phyloP scores from a whole-genome alignment of 2,329 filamentous ascomycete species.

The Paraphaeosphaeria sporulosa region DNA sequence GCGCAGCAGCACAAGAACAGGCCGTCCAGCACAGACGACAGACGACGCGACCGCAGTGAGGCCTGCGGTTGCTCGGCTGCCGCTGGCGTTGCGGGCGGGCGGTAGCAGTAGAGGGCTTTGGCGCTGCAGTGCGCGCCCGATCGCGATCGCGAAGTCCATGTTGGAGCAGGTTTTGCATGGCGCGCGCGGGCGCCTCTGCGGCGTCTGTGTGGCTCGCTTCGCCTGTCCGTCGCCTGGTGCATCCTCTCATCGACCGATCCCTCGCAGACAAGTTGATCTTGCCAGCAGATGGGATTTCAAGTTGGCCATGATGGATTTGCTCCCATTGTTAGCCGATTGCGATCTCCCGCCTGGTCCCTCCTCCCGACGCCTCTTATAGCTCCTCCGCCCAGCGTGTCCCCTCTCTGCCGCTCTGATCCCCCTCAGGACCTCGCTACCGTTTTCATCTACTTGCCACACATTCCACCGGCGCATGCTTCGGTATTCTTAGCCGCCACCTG shows the following conservation, averaged over 20 bases:
- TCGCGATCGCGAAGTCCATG: not conserved
- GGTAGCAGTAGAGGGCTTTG: not conserved
- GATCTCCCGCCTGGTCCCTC: not conserved
- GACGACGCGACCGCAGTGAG: too few species aligned
- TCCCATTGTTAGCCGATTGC: constrained; percentile 10
- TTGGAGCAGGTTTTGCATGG: not conserved
- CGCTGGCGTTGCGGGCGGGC: not conserved
- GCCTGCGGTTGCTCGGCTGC: too few species aligned
- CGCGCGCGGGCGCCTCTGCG: too few species aligned
- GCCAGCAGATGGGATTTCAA: constrained; percentile 6
- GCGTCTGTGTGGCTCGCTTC: too few species aligned
- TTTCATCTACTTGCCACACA: constrained; percentile 6
- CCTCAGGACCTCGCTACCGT: not conserved
- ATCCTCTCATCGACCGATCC: constrained; percentile 6
- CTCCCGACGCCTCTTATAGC: constrained; percentile 3
- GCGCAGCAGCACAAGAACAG: too few species aligned
- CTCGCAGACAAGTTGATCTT: not conserved
- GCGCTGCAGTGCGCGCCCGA: not conserved
- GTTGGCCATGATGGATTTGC: constrained; percentile 2
- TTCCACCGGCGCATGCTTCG: constrained; percentile 8
- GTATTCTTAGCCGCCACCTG: not conserved
- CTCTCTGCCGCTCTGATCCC: not conserved
- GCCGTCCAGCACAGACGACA: too few species aligned
- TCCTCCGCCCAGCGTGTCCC: not conserved
- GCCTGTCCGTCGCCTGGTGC: not conserved